Evolutionary conservation across 768 basidiomycete genomes (phyloP).

Genomic region (Lentinula raphanica): DNA sequence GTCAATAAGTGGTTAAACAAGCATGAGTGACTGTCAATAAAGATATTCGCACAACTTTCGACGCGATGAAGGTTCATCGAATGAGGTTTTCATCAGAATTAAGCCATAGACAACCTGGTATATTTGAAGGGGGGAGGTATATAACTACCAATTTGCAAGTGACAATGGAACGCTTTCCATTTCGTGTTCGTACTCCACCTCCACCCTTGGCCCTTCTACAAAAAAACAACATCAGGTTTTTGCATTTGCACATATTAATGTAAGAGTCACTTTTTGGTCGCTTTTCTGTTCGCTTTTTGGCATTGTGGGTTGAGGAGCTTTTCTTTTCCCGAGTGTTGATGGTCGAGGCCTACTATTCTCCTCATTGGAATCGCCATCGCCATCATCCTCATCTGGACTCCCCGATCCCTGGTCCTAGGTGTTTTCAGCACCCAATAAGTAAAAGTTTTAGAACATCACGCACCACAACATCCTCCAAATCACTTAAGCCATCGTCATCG

Average conservation of each 20-base stretch:
- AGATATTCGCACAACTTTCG: too few species aligned
- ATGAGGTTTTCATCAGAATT: too few species aligned
- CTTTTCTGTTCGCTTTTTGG: slow-evolving; percentile 52
- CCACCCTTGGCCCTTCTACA: slow-evolving; percentile 73
- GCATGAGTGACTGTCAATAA: too few species aligned
- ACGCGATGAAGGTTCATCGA: too few species aligned
- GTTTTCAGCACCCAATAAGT: neutral
- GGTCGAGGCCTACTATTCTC: slow-evolving; percentile 31
- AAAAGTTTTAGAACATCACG: slow-evolving; percentile 21
- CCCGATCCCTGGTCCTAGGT: slow-evolving; percentile 37
- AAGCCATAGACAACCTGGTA: neutral
- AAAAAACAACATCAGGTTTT: neutral
- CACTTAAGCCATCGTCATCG: slow-evolving; percentile 55
- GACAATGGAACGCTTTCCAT: slow-evolving; percentile 61
- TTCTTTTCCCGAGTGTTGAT: slow-evolving; percentile 62
- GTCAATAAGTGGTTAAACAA: too few species aligned
- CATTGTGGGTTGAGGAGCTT: slow-evolving; percentile 40
- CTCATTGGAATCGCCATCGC: slow-evolving; percentile 26
- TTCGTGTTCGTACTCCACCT: slow-evolving; percentile 97
- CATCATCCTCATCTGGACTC: slow-evolving; percentile 31
- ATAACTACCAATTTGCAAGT: slow-evolving; percentile 45
- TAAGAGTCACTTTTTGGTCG: slow-evolving; percentile 52
- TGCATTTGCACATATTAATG: neutral
- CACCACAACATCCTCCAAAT: slow-evolving; percentile 66
- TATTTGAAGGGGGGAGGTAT: neutral